A percentile compares a stretch with the other conserved stretches of the same genome.
Evolutionary conservation across 2,329 filamentous ascomycete species (phyloP).

Genomic region (Dactylella cylindrospora): DNA sequence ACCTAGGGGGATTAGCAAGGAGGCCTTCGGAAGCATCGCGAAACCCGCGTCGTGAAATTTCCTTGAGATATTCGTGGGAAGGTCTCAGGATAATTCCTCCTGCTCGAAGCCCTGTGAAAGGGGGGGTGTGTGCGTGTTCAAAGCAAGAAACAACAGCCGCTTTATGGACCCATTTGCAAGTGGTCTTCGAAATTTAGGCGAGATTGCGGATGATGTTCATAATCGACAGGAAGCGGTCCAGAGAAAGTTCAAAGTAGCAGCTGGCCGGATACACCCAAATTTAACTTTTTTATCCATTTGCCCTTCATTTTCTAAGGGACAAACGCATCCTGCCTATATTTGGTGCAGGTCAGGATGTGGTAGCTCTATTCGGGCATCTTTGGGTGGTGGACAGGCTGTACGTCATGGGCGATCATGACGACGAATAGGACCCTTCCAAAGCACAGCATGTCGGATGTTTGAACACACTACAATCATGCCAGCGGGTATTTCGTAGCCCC

Average conservation of each 20-base stretch:
- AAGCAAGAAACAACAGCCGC: slow-evolving; percentile 15
- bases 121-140: slow-evolving; percentile 5
- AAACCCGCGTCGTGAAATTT: slow-evolving; percentile 41
- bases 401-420: slow-evolving; percentile 31
- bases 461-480: slow-evolving; percentile 20
- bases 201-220: slow-evolving; percentile 39
- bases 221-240: slow-evolving; percentile 1
- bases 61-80: too few relatives aligned
- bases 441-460: neutral
- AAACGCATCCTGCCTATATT: slow-evolving; percentile 24
- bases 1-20: neutral
- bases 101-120: slow-evolving; percentile 12
- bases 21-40: slow-evolving; percentile 29
- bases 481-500: slow-evolving; percentile 11
- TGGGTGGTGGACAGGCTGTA: too few relatives aligned
- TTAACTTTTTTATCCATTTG: too few relatives aligned
- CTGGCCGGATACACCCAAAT: too few relatives aligned
- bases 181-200: slow-evolving; percentile 35
- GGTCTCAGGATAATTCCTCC: too few relatives aligned
- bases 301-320: too few relatives aligned
- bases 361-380: too few relatives aligned
- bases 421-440: slow-evolving; percentile 7
- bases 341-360: too few relatives aligned
- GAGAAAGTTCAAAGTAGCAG: slow-evolving; percentile 7
- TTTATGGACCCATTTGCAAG: too few relatives aligned